These are phyloP conservation scores for Golubevia pallescens DNA, from an alignment of 1,284 basidiomycete species.

Conservation along the genomic window DNA sequence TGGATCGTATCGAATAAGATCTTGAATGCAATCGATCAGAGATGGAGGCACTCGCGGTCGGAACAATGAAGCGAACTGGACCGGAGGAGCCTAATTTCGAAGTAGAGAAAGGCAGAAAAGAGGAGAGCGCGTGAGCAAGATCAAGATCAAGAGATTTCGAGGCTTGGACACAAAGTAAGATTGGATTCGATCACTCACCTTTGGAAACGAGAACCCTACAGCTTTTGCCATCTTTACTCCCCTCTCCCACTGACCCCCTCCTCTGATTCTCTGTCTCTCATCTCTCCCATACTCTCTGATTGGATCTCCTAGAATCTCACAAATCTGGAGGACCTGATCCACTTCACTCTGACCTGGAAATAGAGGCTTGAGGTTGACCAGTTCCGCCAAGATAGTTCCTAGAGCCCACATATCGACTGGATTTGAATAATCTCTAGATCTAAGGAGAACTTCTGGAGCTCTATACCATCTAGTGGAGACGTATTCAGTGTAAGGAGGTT, in stretches of 20 bases:
- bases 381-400: constrained; percentile 95
- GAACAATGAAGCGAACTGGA: constrained; percentile 78
- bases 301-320: constrained; percentile 91
- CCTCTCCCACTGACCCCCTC: constrained; percentile 85
- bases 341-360: constrained; percentile 97
- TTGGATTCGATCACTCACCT: constrained; percentile 68
- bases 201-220: constrained; percentile 88
- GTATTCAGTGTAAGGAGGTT: constrained; percentile 97
- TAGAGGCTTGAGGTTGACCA: constrained; percentile 90
- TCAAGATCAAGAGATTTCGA: constrained; percentile 4
- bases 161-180: not conserved
- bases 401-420: constrained; percentile 99
- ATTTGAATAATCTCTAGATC: constrained; percentile 88
- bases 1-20: constrained; percentile 91
- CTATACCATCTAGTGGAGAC: constrained; percentile 99
- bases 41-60: constrained; percentile 78
- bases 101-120: constrained; percentile 11
- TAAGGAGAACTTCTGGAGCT: constrained; percentile 92
- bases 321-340: constrained; percentile 90
- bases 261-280: constrained; percentile 73
- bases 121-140: not conserved
- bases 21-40: constrained; percentile 87
- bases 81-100: constrained; percentile 73
- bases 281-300: constrained; percentile 81
- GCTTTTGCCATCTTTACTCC: constrained; percentile 85